Conservation (phyloP, 2,329 filamentous ascomycete genomes). For the Trichoderma aggressivum region DNA sequence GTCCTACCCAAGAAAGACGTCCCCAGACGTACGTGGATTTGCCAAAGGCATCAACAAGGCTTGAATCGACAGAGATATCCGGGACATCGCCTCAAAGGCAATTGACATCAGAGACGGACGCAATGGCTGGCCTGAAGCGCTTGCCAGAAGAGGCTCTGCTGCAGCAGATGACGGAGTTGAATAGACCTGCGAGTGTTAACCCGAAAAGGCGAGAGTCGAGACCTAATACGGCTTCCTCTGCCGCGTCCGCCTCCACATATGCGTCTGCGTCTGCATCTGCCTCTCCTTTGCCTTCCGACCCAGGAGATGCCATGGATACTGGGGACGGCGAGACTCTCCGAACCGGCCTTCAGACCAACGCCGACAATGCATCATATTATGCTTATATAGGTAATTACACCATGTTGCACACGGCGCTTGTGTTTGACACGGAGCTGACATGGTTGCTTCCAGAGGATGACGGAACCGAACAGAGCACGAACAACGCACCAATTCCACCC, state of each 20-base stretch:
- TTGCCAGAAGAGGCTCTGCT: slow-evolving; percentile 24
- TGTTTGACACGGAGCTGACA: neutral
- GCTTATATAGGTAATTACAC: neutral
- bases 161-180: slow-evolving; percentile 3
- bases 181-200: neutral
- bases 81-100: neutral
- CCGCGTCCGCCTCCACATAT: neutral
- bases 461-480: neutral
- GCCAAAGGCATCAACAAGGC: neutral
- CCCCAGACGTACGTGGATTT: neutral
- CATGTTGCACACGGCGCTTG: neutral
- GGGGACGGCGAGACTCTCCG: neutral
- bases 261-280: neutral
- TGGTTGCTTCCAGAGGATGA: neutral
- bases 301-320: neutral
- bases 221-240: neutral
- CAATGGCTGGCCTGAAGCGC: slow-evolving; percentile 15
- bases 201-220: neutral
- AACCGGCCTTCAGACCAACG: neutral
- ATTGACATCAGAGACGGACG: neutral
- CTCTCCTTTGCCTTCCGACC: neutral
- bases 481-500: neutral
- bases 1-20: neutral
- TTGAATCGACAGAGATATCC: neutral
- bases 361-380: slow-evolving; percentile 4